Conservation (phyloP, 164 flowering plant genomes). For the Aristolochia californica region DNA sequence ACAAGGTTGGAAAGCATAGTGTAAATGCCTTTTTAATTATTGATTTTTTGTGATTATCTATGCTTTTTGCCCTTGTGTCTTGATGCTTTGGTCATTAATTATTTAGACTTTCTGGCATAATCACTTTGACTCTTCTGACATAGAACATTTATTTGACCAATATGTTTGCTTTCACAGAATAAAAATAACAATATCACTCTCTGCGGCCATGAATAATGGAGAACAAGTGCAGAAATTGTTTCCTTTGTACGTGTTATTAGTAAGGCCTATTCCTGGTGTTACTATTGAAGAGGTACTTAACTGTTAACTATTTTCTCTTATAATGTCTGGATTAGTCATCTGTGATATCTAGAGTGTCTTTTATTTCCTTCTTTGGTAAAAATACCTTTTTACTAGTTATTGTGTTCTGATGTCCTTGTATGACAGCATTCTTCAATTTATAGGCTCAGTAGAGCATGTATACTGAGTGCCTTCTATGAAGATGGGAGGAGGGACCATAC, state of each 20-base stretch:
- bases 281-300: conserved; percentile 42
- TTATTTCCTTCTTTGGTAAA: background rate
- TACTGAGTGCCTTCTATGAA: conserved; percentile 27
- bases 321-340: background rate
- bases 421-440: conserved; percentile 39
- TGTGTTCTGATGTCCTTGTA: conserved; percentile 5
- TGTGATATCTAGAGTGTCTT: background rate
- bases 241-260: conserved; percentile 58
- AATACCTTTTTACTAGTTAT: background rate
- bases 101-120: too few relatives aligned
- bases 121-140: too few relatives aligned
- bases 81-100: too few relatives aligned
- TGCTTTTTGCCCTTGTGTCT: too few relatives aligned
- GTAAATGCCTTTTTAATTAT: too few relatives aligned
- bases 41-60: too few relatives aligned
- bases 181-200: conserved; percentile 48
- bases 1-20: too few relatives aligned
- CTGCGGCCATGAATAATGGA: conserved; percentile 33
- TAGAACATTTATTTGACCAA: background rate
- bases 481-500: conserved; percentile 28
- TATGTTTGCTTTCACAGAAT: conserved; percentile 28
- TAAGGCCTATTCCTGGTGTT: conserved; percentile 37
- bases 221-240: conserved; percentile 32
- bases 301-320: background rate
- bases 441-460: conserved; percentile 33